Evolutionary conservation across 768 basidiomycete species (phyloP).

Genomic region (Boletus barrowsii): DNA sequence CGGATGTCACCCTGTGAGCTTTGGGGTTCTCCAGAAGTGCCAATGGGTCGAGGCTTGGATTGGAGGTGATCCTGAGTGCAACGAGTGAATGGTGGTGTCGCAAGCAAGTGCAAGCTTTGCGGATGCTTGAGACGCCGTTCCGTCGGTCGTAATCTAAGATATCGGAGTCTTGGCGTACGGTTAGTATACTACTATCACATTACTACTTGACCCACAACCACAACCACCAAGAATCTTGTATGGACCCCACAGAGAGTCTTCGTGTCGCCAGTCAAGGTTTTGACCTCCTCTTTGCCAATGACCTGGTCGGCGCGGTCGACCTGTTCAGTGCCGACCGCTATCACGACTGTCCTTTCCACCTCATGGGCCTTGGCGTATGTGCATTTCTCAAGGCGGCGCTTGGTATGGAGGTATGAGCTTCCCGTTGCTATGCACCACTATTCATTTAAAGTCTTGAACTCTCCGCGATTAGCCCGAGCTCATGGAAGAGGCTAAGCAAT

Average conservation of each 20-base stretch:
- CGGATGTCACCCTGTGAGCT: slow-evolving; percentile 50
- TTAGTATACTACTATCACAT: too few relatives aligned
- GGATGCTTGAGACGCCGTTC: slow-evolving; percentile 38
- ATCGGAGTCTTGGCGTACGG: too few relatives aligned
- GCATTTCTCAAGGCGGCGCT: slow-evolving; percentile 75
- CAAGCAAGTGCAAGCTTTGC: slow-evolving; percentile 59
- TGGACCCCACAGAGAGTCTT: slow-evolving; percentile 31
- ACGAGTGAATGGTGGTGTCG: slow-evolving; percentile 49
- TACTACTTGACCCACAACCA: too few relatives aligned
- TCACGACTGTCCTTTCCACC: slow-evolving; percentile 64
- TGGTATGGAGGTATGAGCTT: slow-evolving; percentile 64
- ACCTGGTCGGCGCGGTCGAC: slow-evolving; percentile 51
- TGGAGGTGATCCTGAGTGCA: background rate
- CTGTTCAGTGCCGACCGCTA: slow-evolving; percentile 36
- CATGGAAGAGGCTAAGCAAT: slow-evolving; percentile 59
- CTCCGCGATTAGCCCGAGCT: slow-evolving; percentile 43
- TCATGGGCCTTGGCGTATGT: slow-evolving; percentile 67
- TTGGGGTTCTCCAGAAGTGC: slow-evolving; percentile 36
- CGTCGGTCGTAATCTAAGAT: too few relatives aligned
- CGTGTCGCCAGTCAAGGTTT: slow-evolving; percentile 51
- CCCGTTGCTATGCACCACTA: too few relatives aligned
- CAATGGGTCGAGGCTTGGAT: slow-evolving; percentile 42
- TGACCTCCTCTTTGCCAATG: slow-evolving; percentile 65
- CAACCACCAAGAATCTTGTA: background rate
- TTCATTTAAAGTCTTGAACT: background rate